These are phyloP conservation scores for Globisporangium radiosum DNA, from an alignment of 352 stramenopile species.

Conservation along the genomic window DNA sequence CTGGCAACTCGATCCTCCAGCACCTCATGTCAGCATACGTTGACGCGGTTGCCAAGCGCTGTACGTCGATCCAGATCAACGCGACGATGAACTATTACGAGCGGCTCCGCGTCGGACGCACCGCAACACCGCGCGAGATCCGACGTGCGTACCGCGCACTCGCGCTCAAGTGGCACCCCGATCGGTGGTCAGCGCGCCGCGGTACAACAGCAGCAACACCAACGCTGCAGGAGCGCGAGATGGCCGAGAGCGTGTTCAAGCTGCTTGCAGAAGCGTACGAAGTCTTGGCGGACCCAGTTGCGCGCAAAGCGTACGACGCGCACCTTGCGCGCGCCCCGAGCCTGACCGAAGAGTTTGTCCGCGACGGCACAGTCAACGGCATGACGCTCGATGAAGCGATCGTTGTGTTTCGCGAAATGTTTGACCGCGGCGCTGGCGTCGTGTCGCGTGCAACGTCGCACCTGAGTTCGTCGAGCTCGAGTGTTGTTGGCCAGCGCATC, in stretches of 20 bases:
- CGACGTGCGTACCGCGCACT: conserved; percentile 67
- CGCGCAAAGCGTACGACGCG: conserved; percentile 56
- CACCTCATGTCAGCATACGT: conserved; percentile 85
- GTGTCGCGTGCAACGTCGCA: conserved; percentile 54
- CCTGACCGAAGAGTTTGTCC: conserved; percentile 69
- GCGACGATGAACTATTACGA: conserved; percentile 84
- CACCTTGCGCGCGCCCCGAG: conserved; percentile 41
- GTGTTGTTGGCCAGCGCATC: conserved; percentile 49
- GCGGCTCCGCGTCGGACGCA: conserved; percentile 54
- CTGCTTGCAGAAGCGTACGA: conserved; percentile 81
- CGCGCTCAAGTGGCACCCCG: conserved; percentile 84
- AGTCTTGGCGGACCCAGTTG: conserved; percentile 57
- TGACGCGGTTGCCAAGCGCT: conserved; percentile 55
- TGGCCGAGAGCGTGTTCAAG: conserved; percentile 78
- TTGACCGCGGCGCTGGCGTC: conserved; percentile 50
- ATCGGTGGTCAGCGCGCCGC: conserved; percentile 51
- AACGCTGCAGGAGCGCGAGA: conserved; percentile 53
- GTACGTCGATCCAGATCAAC: conserved; percentile 75
- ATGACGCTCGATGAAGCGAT: conserved; percentile 85
- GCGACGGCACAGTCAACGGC: conserved; percentile 67
- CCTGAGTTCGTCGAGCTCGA: conserved; percentile 68
- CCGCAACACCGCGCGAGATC: conserved; percentile 63
- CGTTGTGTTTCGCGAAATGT: conserved; percentile 65
- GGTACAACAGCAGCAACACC: conserved; percentile 3
- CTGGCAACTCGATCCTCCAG: conserved; percentile 70